Conservation (phyloP, 75 land plant genomes). For the Gnetum montanum region DNA sequence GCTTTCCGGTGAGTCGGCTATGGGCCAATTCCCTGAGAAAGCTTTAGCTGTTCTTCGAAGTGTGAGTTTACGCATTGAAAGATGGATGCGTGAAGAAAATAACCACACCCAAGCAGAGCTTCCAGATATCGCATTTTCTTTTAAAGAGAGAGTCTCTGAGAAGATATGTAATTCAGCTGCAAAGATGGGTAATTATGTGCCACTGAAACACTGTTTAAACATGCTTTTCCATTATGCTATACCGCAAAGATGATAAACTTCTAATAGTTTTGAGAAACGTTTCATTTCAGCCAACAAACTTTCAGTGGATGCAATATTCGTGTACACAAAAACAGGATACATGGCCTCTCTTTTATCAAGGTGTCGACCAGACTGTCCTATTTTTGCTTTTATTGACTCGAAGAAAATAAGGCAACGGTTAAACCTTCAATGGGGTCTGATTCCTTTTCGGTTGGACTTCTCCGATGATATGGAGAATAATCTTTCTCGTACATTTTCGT, state of each 20-base stretch:
- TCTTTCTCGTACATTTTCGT: slow-evolving; percentile 69
- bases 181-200: slow-evolving; percentile 66
- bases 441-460: slow-evolving; percentile 83
- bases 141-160: slow-evolving; percentile 64
- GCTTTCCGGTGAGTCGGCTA: slow-evolving; percentile 98
- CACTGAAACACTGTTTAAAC: not conserved
- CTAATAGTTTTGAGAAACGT: not conserved
- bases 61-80: slow-evolving; percentile 80
- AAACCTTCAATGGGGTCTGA: slow-evolving; percentile 92
- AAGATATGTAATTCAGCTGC: slow-evolving; percentile 91
- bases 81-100: slow-evolving; percentile 88
- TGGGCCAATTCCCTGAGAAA: slow-evolving; percentile 88
- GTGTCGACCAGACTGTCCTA: slow-evolving; percentile 81
- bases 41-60: slow-evolving; percentile 72
- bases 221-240: not conserved
- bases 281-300: slow-evolving; percentile 74
- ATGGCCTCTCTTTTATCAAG: slow-evolving; percentile 82
- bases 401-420: slow-evolving; percentile 58
- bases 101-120: slow-evolving; percentile 46
- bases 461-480: slow-evolving; percentile 90
- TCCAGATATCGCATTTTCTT: slow-evolving; percentile 42
- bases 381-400: slow-evolving; percentile 84
- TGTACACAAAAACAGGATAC: slow-evolving; percentile 67
- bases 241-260: not conserved
- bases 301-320: slow-evolving; percentile 87